Percentiles rank a stretch among this genome's conserved stretches.
Conservation (phyloP, 108 stramenopile genomes). For the Nannochloropsis oceanica region DNA sequence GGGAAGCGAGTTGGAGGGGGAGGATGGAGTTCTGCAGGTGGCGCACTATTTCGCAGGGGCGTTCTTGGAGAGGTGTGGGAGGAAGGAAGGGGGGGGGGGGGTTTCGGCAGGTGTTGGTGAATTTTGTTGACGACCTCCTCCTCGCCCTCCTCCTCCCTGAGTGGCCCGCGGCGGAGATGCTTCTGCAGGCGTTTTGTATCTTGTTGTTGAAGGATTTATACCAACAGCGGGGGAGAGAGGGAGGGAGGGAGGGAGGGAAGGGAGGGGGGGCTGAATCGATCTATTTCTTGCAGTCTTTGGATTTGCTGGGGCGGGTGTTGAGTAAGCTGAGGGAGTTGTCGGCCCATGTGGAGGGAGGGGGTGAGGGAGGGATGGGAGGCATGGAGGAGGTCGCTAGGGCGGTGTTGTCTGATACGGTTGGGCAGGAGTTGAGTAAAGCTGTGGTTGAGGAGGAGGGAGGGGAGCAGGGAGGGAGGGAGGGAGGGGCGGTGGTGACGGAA, state of each 20-base stretch:
- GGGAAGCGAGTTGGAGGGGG: constrained; percentile 2
- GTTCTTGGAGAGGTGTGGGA: constrained; percentile 3
- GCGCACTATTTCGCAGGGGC: constrained; percentile 13
- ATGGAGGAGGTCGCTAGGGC: background rate
- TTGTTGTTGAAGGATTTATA: constrained; percentile 47
- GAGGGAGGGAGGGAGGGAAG: constrained; percentile 25
- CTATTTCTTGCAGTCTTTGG: background rate
- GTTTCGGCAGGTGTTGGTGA: constrained; percentile 64
- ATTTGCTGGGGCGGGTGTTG: background rate
- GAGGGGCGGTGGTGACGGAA: background rate
- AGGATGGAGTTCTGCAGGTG: background rate
- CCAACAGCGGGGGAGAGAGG: constrained; percentile 7
- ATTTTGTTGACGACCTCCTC: constrained; percentile 72
- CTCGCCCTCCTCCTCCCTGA: constrained; percentile 54
- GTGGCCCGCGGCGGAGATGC: constrained; percentile 73
- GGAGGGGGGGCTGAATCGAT: background rate
- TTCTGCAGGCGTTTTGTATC: constrained; percentile 48
- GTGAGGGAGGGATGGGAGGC: background rate
- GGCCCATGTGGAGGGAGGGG: background rate
- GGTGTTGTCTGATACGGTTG: background rate
- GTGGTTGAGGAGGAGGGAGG: background rate
- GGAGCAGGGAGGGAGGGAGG: background rate
- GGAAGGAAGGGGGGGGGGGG: constrained; percentile 6
- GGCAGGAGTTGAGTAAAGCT: background rate
- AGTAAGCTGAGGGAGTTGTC: background rate